A percentile compares a stretch with the other conserved stretches of the same genome.
These are phyloP conservation scores for Carex littledalei DNA, from an alignment of 176 grass and related monocot species.

Conservation along the genomic window DNA sequence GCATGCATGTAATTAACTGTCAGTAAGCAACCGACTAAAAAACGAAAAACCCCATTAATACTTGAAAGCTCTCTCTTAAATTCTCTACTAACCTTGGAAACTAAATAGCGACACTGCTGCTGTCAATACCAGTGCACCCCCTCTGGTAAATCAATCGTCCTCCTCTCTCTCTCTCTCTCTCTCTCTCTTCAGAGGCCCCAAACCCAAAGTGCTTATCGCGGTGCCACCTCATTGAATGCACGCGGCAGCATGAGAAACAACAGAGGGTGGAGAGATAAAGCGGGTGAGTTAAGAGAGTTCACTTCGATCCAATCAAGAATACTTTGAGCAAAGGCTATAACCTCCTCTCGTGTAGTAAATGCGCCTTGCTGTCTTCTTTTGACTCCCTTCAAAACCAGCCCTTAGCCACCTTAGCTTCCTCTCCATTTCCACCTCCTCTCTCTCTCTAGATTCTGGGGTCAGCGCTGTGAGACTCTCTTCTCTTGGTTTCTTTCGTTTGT, in stretches of 20 bases:
- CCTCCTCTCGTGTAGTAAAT: slow-evolving; percentile 40
- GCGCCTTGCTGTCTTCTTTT: slow-evolving; percentile 47
- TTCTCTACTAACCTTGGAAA: slow-evolving; percentile 28
- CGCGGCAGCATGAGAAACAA: slow-evolving; percentile 23
- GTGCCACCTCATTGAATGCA: slow-evolving; percentile 42
- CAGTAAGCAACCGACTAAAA: slow-evolving; percentile 4
- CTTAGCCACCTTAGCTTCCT: not conserved
- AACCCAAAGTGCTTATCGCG: slow-evolving; percentile 22
- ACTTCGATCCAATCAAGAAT: slow-evolving; percentile 54
- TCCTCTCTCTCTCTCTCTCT: not conserved
- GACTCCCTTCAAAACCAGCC: slow-evolving; percentile 16
- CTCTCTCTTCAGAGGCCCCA: not conserved
- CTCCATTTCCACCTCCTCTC: not conserved
- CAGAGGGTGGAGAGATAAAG: not conserved
- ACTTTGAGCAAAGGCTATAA: slow-evolving; percentile 28
- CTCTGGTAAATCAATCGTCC: not conserved
- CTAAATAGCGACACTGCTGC: not conserved
- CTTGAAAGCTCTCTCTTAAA: slow-evolving; percentile 5
- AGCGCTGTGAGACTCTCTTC: slow-evolving; percentile 4
- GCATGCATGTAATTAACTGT: slow-evolving; percentile 8
- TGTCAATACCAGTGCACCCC: slow-evolving; percentile 18
- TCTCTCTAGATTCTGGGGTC: slow-evolving; percentile 6
- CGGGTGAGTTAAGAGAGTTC: slow-evolving; percentile 3
- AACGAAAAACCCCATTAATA: not conserved
- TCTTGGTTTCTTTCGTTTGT: not conserved